Base-by-base conservation (phyloP, 352 stramenopile genomes). In the Phytophthora colocasiae region DNA sequence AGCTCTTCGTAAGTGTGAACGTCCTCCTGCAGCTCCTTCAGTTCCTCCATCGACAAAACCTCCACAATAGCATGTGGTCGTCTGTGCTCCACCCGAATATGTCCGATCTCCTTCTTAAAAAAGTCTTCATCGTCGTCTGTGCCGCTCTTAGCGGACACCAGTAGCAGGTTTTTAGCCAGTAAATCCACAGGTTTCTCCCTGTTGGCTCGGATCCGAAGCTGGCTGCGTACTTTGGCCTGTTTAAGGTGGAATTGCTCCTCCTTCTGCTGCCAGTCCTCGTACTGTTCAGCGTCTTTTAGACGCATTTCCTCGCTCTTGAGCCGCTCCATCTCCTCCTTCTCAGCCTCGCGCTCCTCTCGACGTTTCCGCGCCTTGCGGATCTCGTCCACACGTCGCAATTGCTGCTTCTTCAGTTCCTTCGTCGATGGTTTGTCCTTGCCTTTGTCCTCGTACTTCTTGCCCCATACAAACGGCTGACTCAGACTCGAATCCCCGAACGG, bases 401-500 rank as follows among this genome's bases (percentile, higher is more conserved):
- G 84, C 58, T 80, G 56, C 29, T 73, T 58, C 69, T 97, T 91
- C 27, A 92, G 78, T 47, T 90, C 79, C 36, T 70, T 81, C 12
- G 73, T 70, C 45, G 73, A 81, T 10, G 74, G 76, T 34, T 60
- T 71, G 27, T 48, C 34, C 32, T 58, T 50, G 19, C 54, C 53
- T 26, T 62, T 38, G 14, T 57, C 38, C 41, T 96, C 88, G 67
- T 97, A 90, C 72, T 99, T 99, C 69, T 99, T 99, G 55, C 91
- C 91, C 97, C 98, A 99, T 4, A 97, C 92, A 71, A 99, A 99
- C 8, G 91, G 95, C 68, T 98, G 86, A 54, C 96, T 95, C 43
- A 99, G 78, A 68, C 98, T 99, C 17, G 96, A 91, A 80, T 99
- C 98, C 19, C 97, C 95, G 58, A 99, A 99, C 45, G 98, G 98